Base-by-base conservation (phyloP, 805 yeast species). In the Saturnispora quitensis region DNA sequence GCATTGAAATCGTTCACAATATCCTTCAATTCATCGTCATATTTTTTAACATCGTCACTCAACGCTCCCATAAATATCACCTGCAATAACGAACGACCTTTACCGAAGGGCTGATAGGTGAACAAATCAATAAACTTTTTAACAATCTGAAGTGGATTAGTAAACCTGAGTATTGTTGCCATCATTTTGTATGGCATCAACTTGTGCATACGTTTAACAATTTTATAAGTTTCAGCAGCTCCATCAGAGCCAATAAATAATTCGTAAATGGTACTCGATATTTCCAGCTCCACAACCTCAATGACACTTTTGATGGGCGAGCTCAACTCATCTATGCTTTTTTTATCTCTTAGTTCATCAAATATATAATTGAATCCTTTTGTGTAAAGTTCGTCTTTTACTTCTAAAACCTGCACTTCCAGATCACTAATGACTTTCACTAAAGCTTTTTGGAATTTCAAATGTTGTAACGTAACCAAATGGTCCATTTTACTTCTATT, bases 91-190 rank as follows among this genome's bases (percentile, higher is more conserved):
- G 89, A 84, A 13, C 78, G 76, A 28, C 58, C 60, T 17, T 43
- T 48, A 12, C 50, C 48, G 17, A 47, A 36, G 5, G 45, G 45
- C n/a, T 51, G 87, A n/a, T 85, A 87, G 71, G 93, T 78, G 58
- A 91, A 80, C 53, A 91, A 64, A 60, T 89, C 97, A 35, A 90
- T 77, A 64, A 91, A 69, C 22, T 83, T 80, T 55, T 89, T 86
- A 70, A 88, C 80, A 27, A 91, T 81, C 42, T 84, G 78, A 68
- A 89, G 80, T 2, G 99, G 98, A 62, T 91, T 91, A 0, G 98
- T 88, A 54, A 84, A 80, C 61, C 81, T 77, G 61, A 93, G 67
- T 22, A 91, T 84, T 20, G 87, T 86, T 43, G 82, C 82, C 65
- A 90, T 78, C 35, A 91, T 63, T 1, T 76, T 69, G 65, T 91